phyloP scores from a whole-genome alignment of 169 alveolate species.

The Ophryocystis elektroscirrha region DNA sequence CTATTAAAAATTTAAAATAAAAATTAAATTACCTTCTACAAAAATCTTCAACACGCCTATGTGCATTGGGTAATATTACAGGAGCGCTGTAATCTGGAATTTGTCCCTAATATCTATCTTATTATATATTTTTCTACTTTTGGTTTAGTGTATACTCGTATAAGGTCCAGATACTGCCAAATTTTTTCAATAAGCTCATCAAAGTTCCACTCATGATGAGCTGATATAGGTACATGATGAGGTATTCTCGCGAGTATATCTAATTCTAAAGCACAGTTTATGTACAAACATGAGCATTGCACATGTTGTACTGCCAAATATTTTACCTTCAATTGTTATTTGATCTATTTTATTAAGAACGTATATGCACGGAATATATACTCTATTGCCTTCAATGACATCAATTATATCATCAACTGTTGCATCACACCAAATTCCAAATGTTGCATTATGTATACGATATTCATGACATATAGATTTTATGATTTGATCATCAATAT shows the following conservation, averaged over 20 bases:
- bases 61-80: not conserved
- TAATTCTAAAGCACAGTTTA: conserved; percentile 1
- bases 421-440: conserved; percentile 71
- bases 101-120: conserved; percentile 75
- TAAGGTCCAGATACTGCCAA: conserved; percentile 83
- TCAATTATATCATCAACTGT: conserved; percentile 87
- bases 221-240: conserved; percentile 16
- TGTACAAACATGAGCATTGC: not conserved
- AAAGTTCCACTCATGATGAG: conserved; percentile 68
- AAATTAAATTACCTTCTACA: conserved; percentile 21
- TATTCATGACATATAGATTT: conserved; percentile 63
- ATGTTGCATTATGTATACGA: conserved; percentile 71
- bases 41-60: conserved; percentile 42
- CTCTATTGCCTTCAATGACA: conserved; percentile 83
- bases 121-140: conserved; percentile 85
- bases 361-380: conserved; percentile 61
- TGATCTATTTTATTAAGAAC: conserved; percentile 62
- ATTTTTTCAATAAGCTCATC: conserved; percentile 80
- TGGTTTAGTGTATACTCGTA: conserved; percentile 94
- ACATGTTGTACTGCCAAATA: not conserved
- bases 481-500: conserved; percentile 34
- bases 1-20: not conserved
- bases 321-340: conserved; percentile 48
- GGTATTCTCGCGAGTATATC: conserved; percentile 15
- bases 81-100: conserved; percentile 45